Conservation (phyloP, 768 basidiomycete species). For the Tulasnella sp. region DNA sequence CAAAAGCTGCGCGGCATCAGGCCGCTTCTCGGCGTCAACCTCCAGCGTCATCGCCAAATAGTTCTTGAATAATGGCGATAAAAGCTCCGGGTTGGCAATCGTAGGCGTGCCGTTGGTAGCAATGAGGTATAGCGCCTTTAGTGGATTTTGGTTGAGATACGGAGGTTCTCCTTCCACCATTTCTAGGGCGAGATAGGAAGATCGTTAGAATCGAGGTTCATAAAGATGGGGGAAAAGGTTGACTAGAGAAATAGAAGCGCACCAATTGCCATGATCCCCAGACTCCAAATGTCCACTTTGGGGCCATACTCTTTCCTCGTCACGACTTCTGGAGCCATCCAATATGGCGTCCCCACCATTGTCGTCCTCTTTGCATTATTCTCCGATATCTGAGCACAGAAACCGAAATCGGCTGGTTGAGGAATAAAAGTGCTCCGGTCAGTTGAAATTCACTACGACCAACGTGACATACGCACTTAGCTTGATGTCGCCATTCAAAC, state of each 20-base stretch:
- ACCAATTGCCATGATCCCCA: conserved; percentile 91
- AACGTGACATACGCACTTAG: conserved; percentile 56
- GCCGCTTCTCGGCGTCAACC: conserved; percentile 91
- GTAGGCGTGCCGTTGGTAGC: conserved; percentile 97
- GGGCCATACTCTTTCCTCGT: conserved; percentile 96
- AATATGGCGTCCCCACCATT: conserved; percentile 97
- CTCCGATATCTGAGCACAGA: conserved; percentile 93
- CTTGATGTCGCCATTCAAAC: conserved; percentile 92
- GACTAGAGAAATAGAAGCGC: no score
- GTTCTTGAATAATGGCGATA: conserved; percentile 73
- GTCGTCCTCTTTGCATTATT: conserved; percentile 64
- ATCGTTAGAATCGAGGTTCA: background rate
- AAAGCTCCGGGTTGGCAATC: conserved; percentile 78
- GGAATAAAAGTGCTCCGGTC: background rate
- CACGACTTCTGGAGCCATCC: conserved; percentile 99
- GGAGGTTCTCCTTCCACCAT: conserved; percentile 99
- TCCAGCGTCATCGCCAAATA: conserved; percentile 83
- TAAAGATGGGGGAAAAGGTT: no score
- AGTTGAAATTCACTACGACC: background rate
- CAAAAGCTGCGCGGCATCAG: conserved; percentile 63
- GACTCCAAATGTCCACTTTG: conserved; percentile 94
- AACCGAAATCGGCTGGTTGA: conserved; percentile 85
- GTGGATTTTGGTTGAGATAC: conserved; percentile 90
- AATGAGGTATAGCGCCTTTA: conserved; percentile 94
- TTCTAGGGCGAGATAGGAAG: conserved; percentile 38